These are phyloP conservation scores for Xylaria grammica DNA, from an alignment of 495 filamentous ascomycete species.

Conservation along the genomic window DNA sequence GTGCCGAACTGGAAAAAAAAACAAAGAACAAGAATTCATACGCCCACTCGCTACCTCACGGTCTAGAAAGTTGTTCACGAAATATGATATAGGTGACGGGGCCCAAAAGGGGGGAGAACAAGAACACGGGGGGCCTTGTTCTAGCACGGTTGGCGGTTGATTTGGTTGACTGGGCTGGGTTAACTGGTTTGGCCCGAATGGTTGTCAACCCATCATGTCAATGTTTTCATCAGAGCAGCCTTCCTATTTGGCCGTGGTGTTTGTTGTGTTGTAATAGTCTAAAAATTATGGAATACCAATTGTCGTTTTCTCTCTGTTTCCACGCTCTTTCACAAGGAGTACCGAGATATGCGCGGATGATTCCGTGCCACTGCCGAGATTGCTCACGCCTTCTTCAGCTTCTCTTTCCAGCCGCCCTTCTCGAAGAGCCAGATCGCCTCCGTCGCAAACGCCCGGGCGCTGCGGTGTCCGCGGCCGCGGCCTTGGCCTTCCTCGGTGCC, in stretches of 20 bases:
- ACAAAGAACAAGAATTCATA: not conserved
- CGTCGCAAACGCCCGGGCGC: slow-evolving; percentile 78
- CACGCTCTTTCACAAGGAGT: not conserved
- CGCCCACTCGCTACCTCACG: not conserved
- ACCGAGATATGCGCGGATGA: not conserved
- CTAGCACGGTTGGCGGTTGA: slow-evolving; percentile 11
- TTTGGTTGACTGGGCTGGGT: not conserved
- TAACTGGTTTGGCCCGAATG: not conserved
- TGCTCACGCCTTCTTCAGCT: slow-evolving; percentile 26
- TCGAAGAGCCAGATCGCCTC: slow-evolving; percentile 93
- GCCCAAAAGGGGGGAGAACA: not conserved
- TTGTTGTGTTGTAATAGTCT: slow-evolving; percentile 33
- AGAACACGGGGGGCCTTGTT: not conserved
- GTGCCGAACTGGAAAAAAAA: not conserved
- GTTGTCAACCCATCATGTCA: not conserved
- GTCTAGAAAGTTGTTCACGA: slow-evolving; percentile 4
- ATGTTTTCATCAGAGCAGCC: not conserved
- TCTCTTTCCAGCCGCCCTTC: slow-evolving; percentile 72
- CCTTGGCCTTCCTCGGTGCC: slow-evolving; percentile 51
- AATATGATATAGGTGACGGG: not conserved
- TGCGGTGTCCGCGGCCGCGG: slow-evolving; percentile 56
- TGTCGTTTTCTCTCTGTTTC: not conserved
- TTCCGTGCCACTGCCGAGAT: not conserved
- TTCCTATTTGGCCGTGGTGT: slow-evolving; percentile 3
- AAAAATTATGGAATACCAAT: slow-evolving; percentile 28